Percentiles rank a stretch among this genome's conserved stretches.
phyloP scores from a whole-genome alignment of 768 basidiomycete genomes.

The Megacollybia marginata region DNA sequence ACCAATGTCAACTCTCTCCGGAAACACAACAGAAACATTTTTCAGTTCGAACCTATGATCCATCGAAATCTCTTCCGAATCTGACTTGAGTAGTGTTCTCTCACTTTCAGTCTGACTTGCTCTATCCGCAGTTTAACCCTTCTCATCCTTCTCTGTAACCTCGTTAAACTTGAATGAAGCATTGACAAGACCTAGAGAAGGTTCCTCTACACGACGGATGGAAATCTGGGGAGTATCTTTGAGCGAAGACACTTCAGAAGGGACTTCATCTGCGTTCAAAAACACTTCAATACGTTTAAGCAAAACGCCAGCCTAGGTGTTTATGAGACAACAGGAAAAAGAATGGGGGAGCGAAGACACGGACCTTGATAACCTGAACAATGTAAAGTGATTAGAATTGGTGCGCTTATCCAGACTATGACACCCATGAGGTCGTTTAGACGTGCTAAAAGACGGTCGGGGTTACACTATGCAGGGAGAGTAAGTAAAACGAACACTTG shows the following conservation, averaged over 20 bases:
- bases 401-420: conserved; percentile 66
- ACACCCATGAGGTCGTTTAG: conserved; percentile 68
- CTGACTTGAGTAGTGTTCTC: not conserved
- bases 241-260: conserved; percentile 54
- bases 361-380: conserved; percentile 44
- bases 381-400: conserved; percentile 70
- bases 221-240: conserved; percentile 25
- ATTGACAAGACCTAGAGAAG: conserved; percentile 46
- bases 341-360: not conserved
- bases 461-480: not conserved
- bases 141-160: conserved; percentile 13
- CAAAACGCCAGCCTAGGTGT: conserved; percentile 56
- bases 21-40: conserved; percentile 65
- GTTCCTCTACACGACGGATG: conserved; percentile 22
- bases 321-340: not conserved
- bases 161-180: conserved; percentile 61
- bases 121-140: not conserved
- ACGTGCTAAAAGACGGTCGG: conserved; percentile 38
- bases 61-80: not conserved
- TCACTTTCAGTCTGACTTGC: too few species aligned
- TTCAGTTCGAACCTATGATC: conserved; percentile 58
- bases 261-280: conserved; percentile 64
- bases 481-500: conserved; percentile 34
- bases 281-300: conserved; percentile 62
- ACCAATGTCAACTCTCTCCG: conserved; percentile 64